Base-by-base conservation (phyloP, 768 basidiomycete genomes). In the Psilocybe azurescens region DNA sequence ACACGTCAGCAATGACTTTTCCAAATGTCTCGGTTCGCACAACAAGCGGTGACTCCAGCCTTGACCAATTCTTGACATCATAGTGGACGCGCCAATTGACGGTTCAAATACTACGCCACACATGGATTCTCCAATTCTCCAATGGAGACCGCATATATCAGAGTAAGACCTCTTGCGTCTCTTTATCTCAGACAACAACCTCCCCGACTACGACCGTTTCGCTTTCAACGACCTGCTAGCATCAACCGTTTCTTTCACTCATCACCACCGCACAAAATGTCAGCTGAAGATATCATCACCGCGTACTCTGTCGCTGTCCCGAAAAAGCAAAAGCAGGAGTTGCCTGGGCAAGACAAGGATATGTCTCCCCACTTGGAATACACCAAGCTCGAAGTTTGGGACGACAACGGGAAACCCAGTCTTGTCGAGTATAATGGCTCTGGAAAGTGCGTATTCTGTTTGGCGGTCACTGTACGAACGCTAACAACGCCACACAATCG, bases 381-480 rank as follows among this genome's bases (percentile, higher is more conserved):
- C 59, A 75, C 77, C 5, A 77, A 74, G 52, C 69, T 78, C 32
- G 84, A 85, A 63, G 65, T 71, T 60, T 81, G 83, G 86, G 80
- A 86, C 65, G 73, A 84, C 49, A 66, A 81, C 3, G 81, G 86
- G 3, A 80, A 83, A 66, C 83, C 84, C 5, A 79, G 73, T 65
- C 74, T 85, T 52, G 70, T 76, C 53, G 81, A 85, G 68, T 88
- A 89, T 72, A 71, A 73, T 44, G 85, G 85, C 3, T 75, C 72
- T 24, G 82, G 79, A 46, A 87, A 84, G 78, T 76, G 36, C 32
- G 70, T 61, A 6, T 14, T 4, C 13, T 5, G 7, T 41, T 53
- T 58, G 29, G 3, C 30, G 11, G 5, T 52, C 9, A 13, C 44
- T 3, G 6, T 48, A 24, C 24, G 24, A 24, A 24, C 24, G 24